phyloP scores from a whole-genome alignment of 2,329 filamentous ascomycete species.

The Mollisiaceae sp. region DNA sequence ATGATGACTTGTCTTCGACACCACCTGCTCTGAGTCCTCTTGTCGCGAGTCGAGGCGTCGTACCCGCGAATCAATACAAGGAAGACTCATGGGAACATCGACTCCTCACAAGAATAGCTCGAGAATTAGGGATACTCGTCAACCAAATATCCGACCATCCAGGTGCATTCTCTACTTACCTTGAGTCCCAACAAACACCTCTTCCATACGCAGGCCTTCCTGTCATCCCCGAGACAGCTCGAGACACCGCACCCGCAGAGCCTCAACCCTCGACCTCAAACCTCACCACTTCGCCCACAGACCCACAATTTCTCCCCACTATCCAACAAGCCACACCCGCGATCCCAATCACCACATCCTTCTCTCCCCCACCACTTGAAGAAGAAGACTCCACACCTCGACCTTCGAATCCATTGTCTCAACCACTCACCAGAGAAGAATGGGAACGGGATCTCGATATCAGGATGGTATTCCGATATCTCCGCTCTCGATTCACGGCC shows the following conservation, averaged over 20 bases:
- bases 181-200: conserved; percentile 64
- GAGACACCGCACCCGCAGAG: conserved; percentile 30
- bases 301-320: conserved; percentile 39
- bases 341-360: conserved; percentile 30
- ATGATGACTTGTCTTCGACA: conserved; percentile 45
- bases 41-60: conserved; percentile 10
- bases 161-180: conserved; percentile 85
- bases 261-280: conserved; percentile 15
- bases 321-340: conserved; percentile 33
- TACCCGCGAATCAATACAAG: conserved; percentile 31
- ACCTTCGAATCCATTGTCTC: conserved; percentile 23
- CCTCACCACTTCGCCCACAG: conserved; percentile 18
- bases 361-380: conserved; percentile 15
- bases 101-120: conserved; percentile 82
- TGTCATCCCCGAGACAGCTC: conserved; percentile 60
- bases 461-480: conserved; percentile 87
- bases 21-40: conserved; percentile 26
- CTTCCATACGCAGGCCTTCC: conserved; percentile 82
- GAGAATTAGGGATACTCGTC: conserved; percentile 83
- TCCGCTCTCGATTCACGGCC: conserved; percentile 74
- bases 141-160: conserved; percentile 85
- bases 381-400: conserved; percentile 35
- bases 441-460: conserved; percentile 95
- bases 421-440: conserved; percentile 47
- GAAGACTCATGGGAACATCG: conserved; percentile 73